Percentiles rank a stretch among this genome's conserved stretches.
Evolutionary conservation across 2,329 filamentous ascomycete genomes (phyloP).

Genomic region (Aspergillus sp.): DNA sequence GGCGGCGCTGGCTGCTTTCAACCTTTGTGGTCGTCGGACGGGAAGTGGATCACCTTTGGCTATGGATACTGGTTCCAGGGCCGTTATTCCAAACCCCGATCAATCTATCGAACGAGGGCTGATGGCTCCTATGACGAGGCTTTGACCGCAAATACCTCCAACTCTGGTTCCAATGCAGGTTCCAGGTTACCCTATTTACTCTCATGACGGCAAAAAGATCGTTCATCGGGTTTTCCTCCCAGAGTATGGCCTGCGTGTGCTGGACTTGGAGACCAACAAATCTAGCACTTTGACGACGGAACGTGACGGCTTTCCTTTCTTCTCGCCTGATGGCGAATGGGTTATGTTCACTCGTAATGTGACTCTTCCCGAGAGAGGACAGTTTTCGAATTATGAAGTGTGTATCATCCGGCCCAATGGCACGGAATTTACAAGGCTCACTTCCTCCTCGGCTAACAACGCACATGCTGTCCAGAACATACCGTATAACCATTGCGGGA

Average conservation of each 20-base stretch:
- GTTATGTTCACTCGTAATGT: conserved; percentile 14
- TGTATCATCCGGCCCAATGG: conserved; percentile 1
- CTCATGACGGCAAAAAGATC: conserved; percentile 9
- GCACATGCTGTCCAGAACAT: conserved; percentile 2
- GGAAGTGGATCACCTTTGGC: conserved; percentile 3
- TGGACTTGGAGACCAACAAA: conserved; percentile 8
- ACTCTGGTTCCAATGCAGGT: conserved; percentile 8
- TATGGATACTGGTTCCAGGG: conserved; percentile 10
- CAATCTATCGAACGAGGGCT: conserved; percentile 6
- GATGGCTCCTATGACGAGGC: conserved; percentile 7
- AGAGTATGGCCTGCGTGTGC: conserved; percentile 8
- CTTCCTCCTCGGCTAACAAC: conserved; percentile 1
- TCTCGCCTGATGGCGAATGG: conserved; percentile 8
- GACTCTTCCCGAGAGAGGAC: background rate
- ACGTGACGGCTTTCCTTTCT: conserved; percentile 11
- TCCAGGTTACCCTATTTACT: conserved; percentile 11
- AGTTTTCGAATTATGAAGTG: background rate
- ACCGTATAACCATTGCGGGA: conserved; percentile 14
- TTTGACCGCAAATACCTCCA: conserved; percentile 3
- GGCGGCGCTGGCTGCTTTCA: background rate
- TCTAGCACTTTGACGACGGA: conserved; percentile 5
- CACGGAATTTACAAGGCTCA: conserved; percentile 1
- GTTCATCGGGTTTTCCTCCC: conserved; percentile 12
- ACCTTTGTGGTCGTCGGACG: background rate
- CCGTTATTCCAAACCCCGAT: conserved; percentile 4